phyloP scores from a whole-genome alignment of 176 grass and related monocot genomes.

The Themeda triandra region DNA sequence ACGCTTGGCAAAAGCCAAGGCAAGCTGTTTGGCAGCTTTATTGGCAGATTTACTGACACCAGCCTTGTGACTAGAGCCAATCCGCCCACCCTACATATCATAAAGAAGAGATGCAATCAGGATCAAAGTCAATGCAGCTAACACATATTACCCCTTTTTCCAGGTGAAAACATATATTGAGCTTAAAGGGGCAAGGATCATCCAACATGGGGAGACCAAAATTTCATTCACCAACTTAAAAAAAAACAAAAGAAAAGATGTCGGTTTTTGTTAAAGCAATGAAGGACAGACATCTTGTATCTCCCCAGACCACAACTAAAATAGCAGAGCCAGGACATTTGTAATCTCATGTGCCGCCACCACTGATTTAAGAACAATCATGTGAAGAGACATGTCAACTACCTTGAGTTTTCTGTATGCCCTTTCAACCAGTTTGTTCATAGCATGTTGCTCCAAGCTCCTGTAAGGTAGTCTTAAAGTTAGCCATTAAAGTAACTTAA shows the following conservation, averaged over 20 bases:
- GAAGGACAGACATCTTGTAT: not conserved
- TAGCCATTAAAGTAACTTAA: constrained; percentile 23
- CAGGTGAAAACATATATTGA: not conserved
- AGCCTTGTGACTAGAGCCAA: constrained; percentile 73
- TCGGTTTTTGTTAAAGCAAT: not conserved
- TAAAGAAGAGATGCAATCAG: constrained; percentile 5
- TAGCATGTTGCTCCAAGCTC: constrained; percentile 65
- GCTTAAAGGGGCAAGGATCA: not conserved
- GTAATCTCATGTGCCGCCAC: not conserved
- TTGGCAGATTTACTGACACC: constrained; percentile 50
- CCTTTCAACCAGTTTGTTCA: constrained; percentile 79
- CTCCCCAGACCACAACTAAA: not conserved
- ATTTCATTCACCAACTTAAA: not conserved
- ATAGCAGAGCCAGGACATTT: not conserved
- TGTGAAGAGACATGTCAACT: constrained; percentile 17
- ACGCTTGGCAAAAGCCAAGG: constrained; percentile 71
- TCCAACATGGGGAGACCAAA: not conserved
- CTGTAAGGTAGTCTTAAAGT: constrained; percentile 42
- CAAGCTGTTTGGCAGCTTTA: constrained; percentile 71
- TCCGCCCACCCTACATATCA: constrained; percentile 50
- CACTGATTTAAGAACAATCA: not conserved
- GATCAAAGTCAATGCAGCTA: not conserved
- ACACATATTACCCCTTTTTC: too few species aligned
- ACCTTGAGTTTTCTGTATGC: constrained; percentile 74
- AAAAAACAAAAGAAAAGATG: not conserved